Base-by-base conservation (phyloP, 176 grass and related monocot species). In the Lolium multiflorum region DNA sequence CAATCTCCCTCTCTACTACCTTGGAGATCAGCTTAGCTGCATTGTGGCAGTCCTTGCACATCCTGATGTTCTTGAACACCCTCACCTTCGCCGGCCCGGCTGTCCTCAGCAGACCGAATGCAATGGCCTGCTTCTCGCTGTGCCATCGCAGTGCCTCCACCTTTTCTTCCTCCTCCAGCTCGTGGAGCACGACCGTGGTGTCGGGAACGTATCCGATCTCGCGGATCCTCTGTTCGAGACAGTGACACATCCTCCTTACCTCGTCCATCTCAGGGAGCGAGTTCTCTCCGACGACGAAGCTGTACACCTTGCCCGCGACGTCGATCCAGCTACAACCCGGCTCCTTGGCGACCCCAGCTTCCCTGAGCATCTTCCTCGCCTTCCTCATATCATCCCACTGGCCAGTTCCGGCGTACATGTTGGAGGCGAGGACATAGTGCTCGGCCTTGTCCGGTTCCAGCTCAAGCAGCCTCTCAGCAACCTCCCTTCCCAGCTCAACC, bases 31-130 rank as follows among this genome's bases (percentile, higher is more conserved):
- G 88, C 46, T 49, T 74, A 3, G 71, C 71, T 0, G 71, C 71
- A 21, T 51, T 74, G 22, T 74, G 71, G 71, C 71, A 95, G 74
- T 92, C 87, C 74, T 84, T 95, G 82, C 93, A 95, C 82, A 92
- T 92, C 54, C 92, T 92, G 81, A 91, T 87, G 78, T 91, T 94
- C 84, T 94, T 94, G 60, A 84, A 94, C 44, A 94, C 89, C 55
- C 89, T 89, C 11, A 94, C 83, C 62, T 87, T 87, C 0, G 60
- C 69, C 7, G 20, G 31, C 18, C 26, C 43, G 11, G 60, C 38
- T 3, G 41, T 86, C 48, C 64, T 94, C 48, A 94, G 44, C 81
- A 94, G 61, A 7, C 89, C 90, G 8, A 92, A 92, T 18, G 89
- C 31, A 8, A 92, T 82, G 44, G 87, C 92, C 74, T 91, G 81